These are phyloP conservation scores for Penicillium egyptiacum DNA, from an alignment of 495 filamentous ascomycete genomes.

Conservation along the genomic window DNA sequence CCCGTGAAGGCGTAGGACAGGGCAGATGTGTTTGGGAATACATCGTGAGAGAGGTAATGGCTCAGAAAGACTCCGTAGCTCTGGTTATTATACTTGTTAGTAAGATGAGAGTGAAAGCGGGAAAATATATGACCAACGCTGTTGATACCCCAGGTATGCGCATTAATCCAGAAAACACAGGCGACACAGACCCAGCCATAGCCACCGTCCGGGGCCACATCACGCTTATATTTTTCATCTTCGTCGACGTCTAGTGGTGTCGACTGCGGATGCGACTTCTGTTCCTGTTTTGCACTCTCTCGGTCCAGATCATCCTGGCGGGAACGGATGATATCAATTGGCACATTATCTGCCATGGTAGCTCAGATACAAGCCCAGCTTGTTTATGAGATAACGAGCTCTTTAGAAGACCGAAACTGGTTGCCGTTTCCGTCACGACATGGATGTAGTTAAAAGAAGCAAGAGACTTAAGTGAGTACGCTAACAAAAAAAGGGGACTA, in stretches of 20 bases:
- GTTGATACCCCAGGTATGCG: constrained; percentile 57
- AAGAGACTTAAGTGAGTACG: neutral
- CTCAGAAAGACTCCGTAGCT: constrained; percentile 70
- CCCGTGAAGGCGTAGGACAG: constrained; percentile 72
- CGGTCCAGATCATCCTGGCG: constrained; percentile 27
- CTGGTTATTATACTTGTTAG: constrained; percentile 20
- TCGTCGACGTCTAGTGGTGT: constrained; percentile 16
- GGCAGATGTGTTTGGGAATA: constrained; percentile 57
- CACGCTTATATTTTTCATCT: constrained; percentile 35
- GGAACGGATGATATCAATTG: constrained; percentile 39
- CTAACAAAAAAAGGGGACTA: neutral
- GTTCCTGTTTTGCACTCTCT: constrained; percentile 8
- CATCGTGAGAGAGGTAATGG: constrained; percentile 61
- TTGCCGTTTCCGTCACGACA: constrained; percentile 22
- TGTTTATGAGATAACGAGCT: neutral
- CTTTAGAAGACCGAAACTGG: constrained; percentile 5
- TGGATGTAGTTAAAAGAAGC: constrained; percentile 3
- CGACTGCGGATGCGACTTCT: constrained; percentile 11
- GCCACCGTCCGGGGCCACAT: constrained; percentile 52
- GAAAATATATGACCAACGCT: constrained; percentile 38
- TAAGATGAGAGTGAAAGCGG: neutral
- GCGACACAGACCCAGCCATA: constrained; percentile 58
- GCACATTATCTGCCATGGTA: constrained; percentile 38
- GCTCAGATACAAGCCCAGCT: neutral
- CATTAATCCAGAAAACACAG: constrained; percentile 53